Evolutionary conservation across 2,329 filamentous ascomycete genomes (phyloP), one percentile per base, ranked within the genome.

Genomic region (Verticillium zaregamsianum): DNA sequence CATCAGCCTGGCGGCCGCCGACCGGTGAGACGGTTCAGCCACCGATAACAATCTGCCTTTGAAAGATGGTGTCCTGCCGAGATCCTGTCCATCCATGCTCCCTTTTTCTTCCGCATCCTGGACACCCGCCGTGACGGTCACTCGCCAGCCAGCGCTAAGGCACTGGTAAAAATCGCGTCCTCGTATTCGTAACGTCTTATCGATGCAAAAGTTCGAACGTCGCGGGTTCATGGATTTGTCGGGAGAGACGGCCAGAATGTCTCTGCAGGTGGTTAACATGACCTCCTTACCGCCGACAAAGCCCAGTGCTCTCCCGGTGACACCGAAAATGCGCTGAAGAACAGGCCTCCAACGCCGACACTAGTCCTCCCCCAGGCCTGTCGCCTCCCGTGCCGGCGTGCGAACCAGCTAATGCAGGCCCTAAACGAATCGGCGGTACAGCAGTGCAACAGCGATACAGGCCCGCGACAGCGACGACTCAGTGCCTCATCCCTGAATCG

Each of bases 351-450:
- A 15, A 37, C 56, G 52, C 20, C 17, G 35, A 49, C 33, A 39
- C 55, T 57, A 14, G 52, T 54, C 59, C 59, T 54, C 56, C 31
- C 35, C 28, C 31, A n/a, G 15, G 31, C 33, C 54, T 59, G 61
- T 31, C 7, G 61, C 55, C 20, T 58, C 62, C 40, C 17, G 55
- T 58, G 40, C 40, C 45, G 45, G 57, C 32, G 28, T 54, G 31
- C 15, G 17, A 31, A 32, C 56, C 39, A 63, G 62, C 59, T 37
- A 59, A 60, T 62, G 62, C 63, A 59, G 57, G 55, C 40, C 35
- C 59, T 63, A 20, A 57, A 63, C 25, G 55, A 56, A 32, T 56
- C 25, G 55, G 23, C 23, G 57, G 45, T 23, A 39, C 31, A 31
- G 57, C 59, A n/a, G 31, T 56, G 25, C 39, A 35, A 45, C 25